Evolutionary conservation across 352 stramenopile genomes (phyloP), one percentile per base, ranked within the genome.

Genomic region (Globisporangium acanthophoron): DNA sequence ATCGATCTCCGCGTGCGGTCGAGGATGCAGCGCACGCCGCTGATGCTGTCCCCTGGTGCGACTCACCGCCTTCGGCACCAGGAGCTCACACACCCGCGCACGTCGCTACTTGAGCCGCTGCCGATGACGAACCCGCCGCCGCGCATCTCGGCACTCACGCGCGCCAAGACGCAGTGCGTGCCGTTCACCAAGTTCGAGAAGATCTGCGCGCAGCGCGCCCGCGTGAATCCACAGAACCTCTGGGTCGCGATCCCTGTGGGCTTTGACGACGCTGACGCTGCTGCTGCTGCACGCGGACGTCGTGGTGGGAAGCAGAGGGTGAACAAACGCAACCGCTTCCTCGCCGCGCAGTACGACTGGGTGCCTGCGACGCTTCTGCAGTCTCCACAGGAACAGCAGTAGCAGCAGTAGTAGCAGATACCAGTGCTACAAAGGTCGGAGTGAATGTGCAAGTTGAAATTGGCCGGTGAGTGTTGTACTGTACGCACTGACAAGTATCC

Each of bases 181-280:
- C 65, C 66, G 2, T 75, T 87, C 39, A 54, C 59, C 48, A 76
- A 71, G 50, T 85, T 79, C n/a, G 61, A 84, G 55, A 70, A 71
- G 51, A 80, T 83, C n/a, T 48, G 70, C 12, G 61, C 57, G 8
- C 58, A 64, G 58, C 64, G 71, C 29, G 67, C 68, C 24, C 67
- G 65, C 35, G 79, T 89, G 24, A 87, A 86, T 54, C 50, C 79
- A 41, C 54, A 64, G 40, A 84, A 84, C 49, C 58, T 85, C 49
- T 89, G 76, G 76, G 76, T 89, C 18, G 76, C 79, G 21, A 78
- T 89, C 29, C 79, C 79, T 1, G 67, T 77, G 20, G 59, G 58
- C 16, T 71, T 58, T 62, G 33, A 46, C 20, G 48, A 60, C 0
- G 15, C 2, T 3, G 33, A 8, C 20, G 47, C 52, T 37, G 51